These are phyloP conservation scores for Mycena indigotica DNA, from an alignment of 768 basidiomycete genomes.

Conservation along the genomic window DNA sequence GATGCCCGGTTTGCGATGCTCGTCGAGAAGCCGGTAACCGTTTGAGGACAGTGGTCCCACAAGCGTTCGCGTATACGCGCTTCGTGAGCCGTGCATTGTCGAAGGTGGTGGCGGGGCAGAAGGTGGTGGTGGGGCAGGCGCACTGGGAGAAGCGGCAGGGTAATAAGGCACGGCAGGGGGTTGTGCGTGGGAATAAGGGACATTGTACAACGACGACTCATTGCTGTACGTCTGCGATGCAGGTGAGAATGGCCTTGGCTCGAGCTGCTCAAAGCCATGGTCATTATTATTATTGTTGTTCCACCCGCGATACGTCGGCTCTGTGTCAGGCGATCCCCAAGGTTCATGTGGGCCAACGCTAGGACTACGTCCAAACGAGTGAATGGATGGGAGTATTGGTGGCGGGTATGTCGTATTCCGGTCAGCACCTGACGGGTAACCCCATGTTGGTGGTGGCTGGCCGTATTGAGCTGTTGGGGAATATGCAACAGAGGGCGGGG, in stretches of 20 bases:
- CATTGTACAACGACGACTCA: conserved; percentile 12
- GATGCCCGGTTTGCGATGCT: conserved; percentile 82
- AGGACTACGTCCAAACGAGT: conserved; percentile 48
- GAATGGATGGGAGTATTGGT: conserved; percentile 56
- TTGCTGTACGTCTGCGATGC: conserved; percentile 14
- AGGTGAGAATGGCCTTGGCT: conserved; percentile 29
- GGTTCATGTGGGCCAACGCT: conserved; percentile 6
- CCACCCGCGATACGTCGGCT: conserved; percentile 56
- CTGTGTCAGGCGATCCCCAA: conserved; percentile 27
- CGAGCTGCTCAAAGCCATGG: conserved; percentile 37
- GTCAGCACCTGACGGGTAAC: conserved; percentile 45
- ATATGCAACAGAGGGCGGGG: conserved; percentile 43
- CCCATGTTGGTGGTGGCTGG: conserved; percentile 54
- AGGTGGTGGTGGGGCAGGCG: conserved; percentile 33
- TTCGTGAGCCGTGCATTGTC: conserved; percentile 50
- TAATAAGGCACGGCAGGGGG: conserved; percentile 24
- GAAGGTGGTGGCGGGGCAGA: conserved; percentile 43
- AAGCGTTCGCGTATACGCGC: conserved; percentile 78
- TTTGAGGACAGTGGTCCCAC: conserved; percentile 89
- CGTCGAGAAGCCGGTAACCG: conserved; percentile 81
- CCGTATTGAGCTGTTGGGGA: conserved; percentile 45
- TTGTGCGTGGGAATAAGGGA: conserved; percentile 7
- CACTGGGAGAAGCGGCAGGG: conserved; percentile 20
- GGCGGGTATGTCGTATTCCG: conserved; percentile 52
- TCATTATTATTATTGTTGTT: conserved; percentile 24